Conservation (phyloP, 2,329 filamentous ascomycete species). For the Colletotrichum acutatum region DNA sequence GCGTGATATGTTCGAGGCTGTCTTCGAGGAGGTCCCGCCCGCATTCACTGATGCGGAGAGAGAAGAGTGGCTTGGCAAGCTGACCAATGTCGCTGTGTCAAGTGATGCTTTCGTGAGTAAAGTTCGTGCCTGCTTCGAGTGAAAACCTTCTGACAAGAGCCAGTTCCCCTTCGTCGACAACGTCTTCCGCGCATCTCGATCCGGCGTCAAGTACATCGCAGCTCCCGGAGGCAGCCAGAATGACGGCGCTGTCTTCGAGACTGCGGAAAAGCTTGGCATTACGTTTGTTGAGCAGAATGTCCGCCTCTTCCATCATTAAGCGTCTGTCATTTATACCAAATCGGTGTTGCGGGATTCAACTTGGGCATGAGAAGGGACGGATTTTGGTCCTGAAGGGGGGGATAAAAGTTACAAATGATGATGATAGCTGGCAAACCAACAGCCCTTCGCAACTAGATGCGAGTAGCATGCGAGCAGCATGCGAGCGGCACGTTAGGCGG, state of each 20-base stretch:
- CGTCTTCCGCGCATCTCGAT: constrained; percentile 88
- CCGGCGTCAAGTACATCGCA: constrained; percentile 95
- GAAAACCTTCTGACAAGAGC: constrained; percentile 39
- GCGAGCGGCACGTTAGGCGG: not conserved
- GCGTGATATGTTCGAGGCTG: constrained; percentile 84
- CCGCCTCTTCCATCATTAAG: constrained; percentile 93
- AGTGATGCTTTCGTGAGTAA: constrained; percentile 94
- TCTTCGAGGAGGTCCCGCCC: constrained; percentile 89
- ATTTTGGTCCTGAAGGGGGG: not conserved
- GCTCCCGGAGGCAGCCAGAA: constrained; percentile 93
- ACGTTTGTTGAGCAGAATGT: constrained; percentile 96
- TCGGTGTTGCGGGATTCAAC: constrained; percentile 27
- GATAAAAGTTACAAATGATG: constrained; percentile 12
- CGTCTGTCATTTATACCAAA: constrained; percentile 10
- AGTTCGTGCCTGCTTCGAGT: not conserved
- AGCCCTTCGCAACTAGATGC: not conserved
- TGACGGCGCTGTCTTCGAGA: constrained; percentile 83
- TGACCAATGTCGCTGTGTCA: constrained; percentile 85
- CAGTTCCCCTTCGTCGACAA: constrained; percentile 99
- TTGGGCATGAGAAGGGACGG: constrained; percentile 23
- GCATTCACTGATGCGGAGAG: constrained; percentile 88
- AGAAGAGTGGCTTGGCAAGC: constrained; percentile 84
- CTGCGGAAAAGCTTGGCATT: constrained; percentile 90
- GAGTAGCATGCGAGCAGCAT: not conserved
- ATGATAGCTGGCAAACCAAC: not conserved